Evolutionary conservation across 441 rosid genomes (phyloP).

Genomic region (Viola pubescens): DNA sequence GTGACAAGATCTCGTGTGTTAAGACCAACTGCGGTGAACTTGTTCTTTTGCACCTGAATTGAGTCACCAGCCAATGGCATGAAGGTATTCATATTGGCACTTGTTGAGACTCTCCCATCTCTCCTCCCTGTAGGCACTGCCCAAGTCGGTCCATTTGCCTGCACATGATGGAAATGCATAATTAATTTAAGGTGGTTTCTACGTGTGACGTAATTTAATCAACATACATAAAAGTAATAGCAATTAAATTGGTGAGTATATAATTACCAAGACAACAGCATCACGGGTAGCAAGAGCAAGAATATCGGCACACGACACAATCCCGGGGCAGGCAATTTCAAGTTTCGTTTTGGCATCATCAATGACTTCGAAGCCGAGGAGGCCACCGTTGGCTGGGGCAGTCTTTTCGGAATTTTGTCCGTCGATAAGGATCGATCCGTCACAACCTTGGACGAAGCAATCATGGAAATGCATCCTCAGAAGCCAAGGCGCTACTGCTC

Average conservation of each 20-base stretch:
- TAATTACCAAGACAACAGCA: constrained; percentile 48
- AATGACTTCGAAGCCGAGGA: constrained; percentile 58
- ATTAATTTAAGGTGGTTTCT: not conserved
- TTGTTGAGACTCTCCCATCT: not conserved
- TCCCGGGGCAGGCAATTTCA: constrained; percentile 53
- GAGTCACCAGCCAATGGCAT: not conserved
- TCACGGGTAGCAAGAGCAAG: constrained; percentile 67
- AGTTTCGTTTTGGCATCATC: constrained; percentile 67
- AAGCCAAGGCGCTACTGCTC: constrained; percentile 48
- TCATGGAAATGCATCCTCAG: constrained; percentile 72
- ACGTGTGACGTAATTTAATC: not conserved
- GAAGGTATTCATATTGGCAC: not conserved
- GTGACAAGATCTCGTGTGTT: not conserved
- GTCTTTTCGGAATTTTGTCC: constrained; percentile 51
- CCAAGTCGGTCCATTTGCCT: not conserved
- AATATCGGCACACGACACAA: constrained; percentile 80
- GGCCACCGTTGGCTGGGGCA: constrained; percentile 29
- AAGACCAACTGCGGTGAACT: not conserved
- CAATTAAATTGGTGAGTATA: not conserved
- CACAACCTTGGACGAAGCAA: constrained; percentile 67
- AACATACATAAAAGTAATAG: not conserved
- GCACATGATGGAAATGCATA: not conserved
- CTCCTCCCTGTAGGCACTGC: not conserved
- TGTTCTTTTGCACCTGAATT: not conserved
- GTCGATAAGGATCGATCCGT: constrained; percentile 55